Evolutionary conservation across 768 basidiomycete genomes (phyloP), one percentile per base, ranked within the genome.

Genomic region (Mrakia frigida): DNA sequence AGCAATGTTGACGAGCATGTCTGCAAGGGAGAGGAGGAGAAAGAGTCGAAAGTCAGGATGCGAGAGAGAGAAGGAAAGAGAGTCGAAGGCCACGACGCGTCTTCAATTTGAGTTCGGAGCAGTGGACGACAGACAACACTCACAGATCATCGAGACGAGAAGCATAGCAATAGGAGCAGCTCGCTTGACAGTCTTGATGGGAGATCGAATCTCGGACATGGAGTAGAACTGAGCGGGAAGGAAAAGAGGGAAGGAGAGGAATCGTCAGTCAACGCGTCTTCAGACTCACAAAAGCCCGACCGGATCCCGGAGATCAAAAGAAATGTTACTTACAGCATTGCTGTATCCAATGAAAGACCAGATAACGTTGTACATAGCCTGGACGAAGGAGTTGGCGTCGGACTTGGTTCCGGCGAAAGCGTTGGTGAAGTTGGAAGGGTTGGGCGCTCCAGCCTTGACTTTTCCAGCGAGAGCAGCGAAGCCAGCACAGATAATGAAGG

Each of bases 401-500:
- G 63, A 78, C 60, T 78, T 77, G 41, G 77, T 73, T 9, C 79
- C 79, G 25, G 70, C 73, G 69, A 80, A 80, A 21, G 79, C 79
- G 65, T 80, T 79, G 14, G 68, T 67, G 59, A 79, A 80, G 73
- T 80, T 80, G 65, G 56, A 59, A 0, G 79, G 78, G 23, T 75
- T 68, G 25, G 78, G 74, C 14, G 68, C 74, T 25, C 74, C 74
- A 3, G 61, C 74, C 56, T 75, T 50, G 50, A 75, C 74, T 2
- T n/a, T n/a, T 13, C 73, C 73, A 25, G 37, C 73, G 46, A 74
- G 73, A 31, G 73, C 73, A 21, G 59, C 73, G 52, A 74, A 74
- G 18, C 73, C 73, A 31, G 80, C 61, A n/a, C 56, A 46, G 39
- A 79, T 86, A 61, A 90, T 82, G 77, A 89, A 86, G n/a, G 87